These are phyloP conservation scores for Flaveria brownii DNA, from an alignment of 129 eudicot species.

Conservation along the genomic window DNA sequence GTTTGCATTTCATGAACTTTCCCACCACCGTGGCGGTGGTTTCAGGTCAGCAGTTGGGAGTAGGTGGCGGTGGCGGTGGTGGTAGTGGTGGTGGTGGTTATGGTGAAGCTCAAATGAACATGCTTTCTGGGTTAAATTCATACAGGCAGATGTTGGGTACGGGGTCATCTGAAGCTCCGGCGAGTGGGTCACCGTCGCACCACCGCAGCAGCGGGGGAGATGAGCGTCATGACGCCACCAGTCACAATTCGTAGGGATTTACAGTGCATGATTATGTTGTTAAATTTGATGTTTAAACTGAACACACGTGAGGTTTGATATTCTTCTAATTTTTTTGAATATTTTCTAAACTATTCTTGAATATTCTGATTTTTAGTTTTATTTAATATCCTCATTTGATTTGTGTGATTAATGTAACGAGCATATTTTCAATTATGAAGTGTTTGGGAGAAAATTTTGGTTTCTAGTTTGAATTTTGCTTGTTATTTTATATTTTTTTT, in stretches of 20 bases:
- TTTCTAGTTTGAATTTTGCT: neutral
- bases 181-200: slow-evolving; percentile 56
- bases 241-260: slow-evolving; percentile 57
- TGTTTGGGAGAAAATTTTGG: neutral
- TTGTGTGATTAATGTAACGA: slow-evolving; percentile 44
- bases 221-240: slow-evolving; percentile 57
- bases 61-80: neutral
- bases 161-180: slow-evolving; percentile 62
- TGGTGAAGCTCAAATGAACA: slow-evolving; percentile 68
- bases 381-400: neutral
- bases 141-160: slow-evolving; percentile 49
- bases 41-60: slow-evolving; percentile 53
- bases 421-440: neutral
- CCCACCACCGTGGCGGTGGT: slow-evolving; percentile 72
- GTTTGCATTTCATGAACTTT: slow-evolving; percentile 89
- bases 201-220: slow-evolving; percentile 48
- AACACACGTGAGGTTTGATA: slow-evolving; percentile 88
- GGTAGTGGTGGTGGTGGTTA: slow-evolving; percentile 39
- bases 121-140: slow-evolving; percentile 68
- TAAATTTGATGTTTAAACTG: slow-evolving; percentile 51
- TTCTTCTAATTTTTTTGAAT: slow-evolving; percentile 32
- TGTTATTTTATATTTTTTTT: no score
- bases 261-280: slow-evolving; percentile 38
- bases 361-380: slow-evolving; percentile 26
- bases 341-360: slow-evolving; percentile 25